Conservation (phyloP, 306 rosid species). For the Sphenostylis stenocarpa region DNA sequence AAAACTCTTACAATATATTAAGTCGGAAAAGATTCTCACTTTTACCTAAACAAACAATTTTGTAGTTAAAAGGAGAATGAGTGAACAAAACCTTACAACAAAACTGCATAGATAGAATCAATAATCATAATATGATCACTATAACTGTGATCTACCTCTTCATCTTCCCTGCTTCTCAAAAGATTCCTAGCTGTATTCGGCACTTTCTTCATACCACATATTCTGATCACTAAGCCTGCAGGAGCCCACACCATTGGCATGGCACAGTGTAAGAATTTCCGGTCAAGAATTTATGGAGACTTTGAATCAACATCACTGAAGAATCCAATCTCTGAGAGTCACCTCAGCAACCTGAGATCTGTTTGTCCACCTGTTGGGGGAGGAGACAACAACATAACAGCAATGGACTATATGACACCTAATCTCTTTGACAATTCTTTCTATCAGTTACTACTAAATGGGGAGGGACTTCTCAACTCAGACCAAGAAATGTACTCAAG, state of each 20-base stretch:
- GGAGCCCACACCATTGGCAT: constrained; percentile 96
- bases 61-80: background rate
- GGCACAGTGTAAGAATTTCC: constrained; percentile 67
- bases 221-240: constrained; percentile 39
- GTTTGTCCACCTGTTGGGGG: constrained; percentile 54
- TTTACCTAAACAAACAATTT: background rate
- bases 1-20: background rate
- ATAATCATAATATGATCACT: background rate
- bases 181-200: background rate
- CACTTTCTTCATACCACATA: background rate
- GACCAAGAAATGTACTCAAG: constrained; percentile 87
- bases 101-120: background rate
- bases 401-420: constrained; percentile 80
- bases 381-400: constrained; percentile 62
- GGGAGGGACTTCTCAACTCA: constrained; percentile 75
- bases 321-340: constrained; percentile 48
- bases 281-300: constrained; percentile 67
- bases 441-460: constrained; percentile 64
- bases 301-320: constrained; percentile 45
- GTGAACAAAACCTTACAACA: background rate
- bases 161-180: background rate
- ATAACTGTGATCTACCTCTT: background rate
- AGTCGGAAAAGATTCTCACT: background rate
- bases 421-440: constrained; percentile 81
- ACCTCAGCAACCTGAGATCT: constrained; percentile 52